Conservation (phyloP, 371 early-diverging fungal genomes). For the Saksenaea oblongispora region DNA sequence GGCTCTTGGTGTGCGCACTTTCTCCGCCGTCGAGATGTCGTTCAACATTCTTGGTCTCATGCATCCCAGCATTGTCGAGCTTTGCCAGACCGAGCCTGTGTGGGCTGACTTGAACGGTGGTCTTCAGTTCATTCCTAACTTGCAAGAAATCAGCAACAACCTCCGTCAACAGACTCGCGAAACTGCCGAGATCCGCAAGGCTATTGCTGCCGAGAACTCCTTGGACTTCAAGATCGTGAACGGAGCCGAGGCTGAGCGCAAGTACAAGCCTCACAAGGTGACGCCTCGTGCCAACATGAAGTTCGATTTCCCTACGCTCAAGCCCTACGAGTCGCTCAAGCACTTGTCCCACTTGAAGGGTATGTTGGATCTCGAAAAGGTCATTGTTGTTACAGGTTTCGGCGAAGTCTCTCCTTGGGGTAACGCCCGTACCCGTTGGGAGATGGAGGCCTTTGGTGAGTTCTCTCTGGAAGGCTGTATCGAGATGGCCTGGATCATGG, state of each 20-base stretch:
- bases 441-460: slow-evolving; percentile 93
- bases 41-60: slow-evolving; percentile 92
- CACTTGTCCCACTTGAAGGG: slow-evolving; percentile 80
- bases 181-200: slow-evolving; percentile 85
- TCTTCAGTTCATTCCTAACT: slow-evolving; percentile 80
- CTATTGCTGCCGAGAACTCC: slow-evolving; percentile 77
- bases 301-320: slow-evolving; percentile 86
- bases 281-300: slow-evolving; percentile 94
- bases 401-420: slow-evolving; percentile 96
- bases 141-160: slow-evolving; percentile 73
- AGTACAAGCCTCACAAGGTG: slow-evolving; percentile 75
- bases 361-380: slow-evolving; percentile 90
- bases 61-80: slow-evolving; percentile 81
- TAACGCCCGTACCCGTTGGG: slow-evolving; percentile 95
- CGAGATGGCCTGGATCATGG: slow-evolving; percentile 98
- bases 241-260: slow-evolving; percentile 74
- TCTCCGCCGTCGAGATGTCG: slow-evolving; percentile 92
- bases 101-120: slow-evolving; percentile 96
- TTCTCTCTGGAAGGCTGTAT: slow-evolving; percentile 96
- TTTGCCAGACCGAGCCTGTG: slow-evolving; percentile 82
- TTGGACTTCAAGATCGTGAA: slow-evolving; percentile 79
- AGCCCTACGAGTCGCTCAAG: slow-evolving; percentile 65
- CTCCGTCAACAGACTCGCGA: slow-evolving; percentile 81
- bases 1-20: slow-evolving; percentile 89
- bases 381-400: slow-evolving; percentile 93